A percentile compares a stretch with the other conserved stretches of the same genome.
Evolutionary conservation across 2,329 filamentous ascomycete species (phyloP).

Genomic region (Botrytis medusae): DNA sequence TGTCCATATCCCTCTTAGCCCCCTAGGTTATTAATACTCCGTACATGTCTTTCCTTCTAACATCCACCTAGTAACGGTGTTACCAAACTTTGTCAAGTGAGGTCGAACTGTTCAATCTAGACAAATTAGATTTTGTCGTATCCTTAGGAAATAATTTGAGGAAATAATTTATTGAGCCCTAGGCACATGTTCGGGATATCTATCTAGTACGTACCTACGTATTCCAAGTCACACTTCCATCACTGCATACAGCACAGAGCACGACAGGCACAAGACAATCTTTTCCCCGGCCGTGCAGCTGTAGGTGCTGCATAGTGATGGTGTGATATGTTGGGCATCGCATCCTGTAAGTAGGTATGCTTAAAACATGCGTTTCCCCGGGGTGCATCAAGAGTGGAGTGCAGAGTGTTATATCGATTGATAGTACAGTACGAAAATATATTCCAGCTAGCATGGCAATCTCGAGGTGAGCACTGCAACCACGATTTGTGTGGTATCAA

Average conservation of each 20-base stretch:
- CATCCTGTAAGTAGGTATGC: constrained; percentile 1
- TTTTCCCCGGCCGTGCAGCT: constrained; percentile 10
- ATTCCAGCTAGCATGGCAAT: neutral
- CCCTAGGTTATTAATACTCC: neutral
- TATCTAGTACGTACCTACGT: neutral
- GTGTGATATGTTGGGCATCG: neutral
- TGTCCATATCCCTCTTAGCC: neutral
- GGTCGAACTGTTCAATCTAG: neutral
- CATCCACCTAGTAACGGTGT: neutral
- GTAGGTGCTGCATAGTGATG: neutral
- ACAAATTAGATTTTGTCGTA: neutral
- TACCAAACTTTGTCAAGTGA: neutral
- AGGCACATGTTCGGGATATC: neutral
- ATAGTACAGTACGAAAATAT: neutral
- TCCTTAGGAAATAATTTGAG: neutral
- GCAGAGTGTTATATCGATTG: neutral
- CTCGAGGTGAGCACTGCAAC: neutral
- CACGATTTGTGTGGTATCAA: neutral
- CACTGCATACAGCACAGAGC: neutral
- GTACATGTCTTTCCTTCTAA: constrained; percentile 5
- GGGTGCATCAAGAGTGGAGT: constrained; percentile 13
- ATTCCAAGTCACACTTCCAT: neutral
- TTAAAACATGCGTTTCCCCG: constrained; percentile 13
- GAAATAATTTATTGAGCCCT: neutral
- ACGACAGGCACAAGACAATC: neutral